Conservation (phyloP, 1,284 basidiomycete genomes). For the Caloboletus firmus region DNA sequence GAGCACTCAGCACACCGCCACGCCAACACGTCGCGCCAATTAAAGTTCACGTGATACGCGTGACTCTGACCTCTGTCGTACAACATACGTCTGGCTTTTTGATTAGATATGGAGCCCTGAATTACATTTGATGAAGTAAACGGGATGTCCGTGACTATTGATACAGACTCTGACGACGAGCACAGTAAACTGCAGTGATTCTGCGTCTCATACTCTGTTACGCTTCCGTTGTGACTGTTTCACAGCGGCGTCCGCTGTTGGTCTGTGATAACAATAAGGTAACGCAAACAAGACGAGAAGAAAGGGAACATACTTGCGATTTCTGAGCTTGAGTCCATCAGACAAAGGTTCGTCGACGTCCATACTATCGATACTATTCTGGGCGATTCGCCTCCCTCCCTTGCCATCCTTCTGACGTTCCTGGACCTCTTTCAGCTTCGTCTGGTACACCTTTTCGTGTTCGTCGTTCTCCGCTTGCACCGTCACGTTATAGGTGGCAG, state of each 20-base stretch:
- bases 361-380: constrained; percentile 42
- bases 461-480: constrained; percentile 35
- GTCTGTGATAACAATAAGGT: constrained; percentile 18
- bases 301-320: constrained; percentile 47
- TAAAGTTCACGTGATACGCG: constrained; percentile 27
- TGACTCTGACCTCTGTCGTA: not conserved
- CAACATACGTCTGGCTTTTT: not conserved
- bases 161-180: constrained; percentile 14
- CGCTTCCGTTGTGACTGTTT: constrained; percentile 45
- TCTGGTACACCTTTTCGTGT: constrained; percentile 37
- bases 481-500: constrained; percentile 31
- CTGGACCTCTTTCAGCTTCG: constrained; percentile 41
- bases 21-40: constrained; percentile 30
- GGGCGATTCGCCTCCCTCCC: constrained; percentile 34
- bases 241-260: constrained; percentile 32
- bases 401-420: constrained; percentile 53
- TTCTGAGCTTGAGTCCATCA: constrained; percentile 45
- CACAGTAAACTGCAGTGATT: not conserved
- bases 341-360: constrained; percentile 47
- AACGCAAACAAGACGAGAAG: not conserved
- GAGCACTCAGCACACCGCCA: constrained; percentile 14
- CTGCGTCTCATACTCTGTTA: constrained; percentile 38
- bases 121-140: not conserved
- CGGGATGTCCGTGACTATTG: constrained; percentile 1
- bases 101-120: not conserved